These are phyloP conservation scores for Cylindrodendrum hubeiense DNA, from an alignment of 2,329 filamentous ascomycete genomes.

Conservation along the genomic window DNA sequence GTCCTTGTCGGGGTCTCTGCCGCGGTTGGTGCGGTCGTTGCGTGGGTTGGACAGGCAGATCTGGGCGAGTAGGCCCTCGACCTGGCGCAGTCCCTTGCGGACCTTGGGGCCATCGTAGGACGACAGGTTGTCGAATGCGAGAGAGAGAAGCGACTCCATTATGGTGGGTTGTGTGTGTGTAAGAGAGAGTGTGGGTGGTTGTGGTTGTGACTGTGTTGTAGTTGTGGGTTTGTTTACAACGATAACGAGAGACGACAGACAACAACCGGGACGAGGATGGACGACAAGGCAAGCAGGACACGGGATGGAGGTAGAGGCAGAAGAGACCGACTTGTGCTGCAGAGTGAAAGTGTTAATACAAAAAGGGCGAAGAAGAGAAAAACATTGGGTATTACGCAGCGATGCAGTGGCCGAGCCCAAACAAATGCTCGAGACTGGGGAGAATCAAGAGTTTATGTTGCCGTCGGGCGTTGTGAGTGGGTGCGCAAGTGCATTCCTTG, in stretches of 20 bases:
- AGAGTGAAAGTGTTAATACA: constrained; percentile 26
- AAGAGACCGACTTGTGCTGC: constrained; percentile 22
- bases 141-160: constrained; percentile 93
- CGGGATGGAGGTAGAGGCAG: constrained; percentile 9
- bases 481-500: not conserved
- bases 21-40: constrained; percentile 34
- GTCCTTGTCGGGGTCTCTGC: constrained; percentile 45
- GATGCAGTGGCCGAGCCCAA: constrained; percentile 30
- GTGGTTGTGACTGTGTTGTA: constrained; percentile 29
- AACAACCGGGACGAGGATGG: not conserved
- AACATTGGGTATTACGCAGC: constrained; percentile 32
- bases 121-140: constrained; percentile 96
- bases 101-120: constrained; percentile 92
- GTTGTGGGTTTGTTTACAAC: constrained; percentile 31
- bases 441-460: constrained; percentile 23
- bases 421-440: constrained; percentile 18
- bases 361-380: constrained; percentile 26
- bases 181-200: constrained; percentile 14
- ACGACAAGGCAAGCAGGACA: not conserved
- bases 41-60: constrained; percentile 80
- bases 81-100: constrained; percentile 92
- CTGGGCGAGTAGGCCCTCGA: constrained; percentile 92
- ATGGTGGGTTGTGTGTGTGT: constrained; percentile 33
- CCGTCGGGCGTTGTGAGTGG: constrained; percentile 9
- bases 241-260: constrained; percentile 27